phyloP scores from a whole-genome alignment of 1,284 basidiomycete species.

The Trichosporon sp. region DNA sequence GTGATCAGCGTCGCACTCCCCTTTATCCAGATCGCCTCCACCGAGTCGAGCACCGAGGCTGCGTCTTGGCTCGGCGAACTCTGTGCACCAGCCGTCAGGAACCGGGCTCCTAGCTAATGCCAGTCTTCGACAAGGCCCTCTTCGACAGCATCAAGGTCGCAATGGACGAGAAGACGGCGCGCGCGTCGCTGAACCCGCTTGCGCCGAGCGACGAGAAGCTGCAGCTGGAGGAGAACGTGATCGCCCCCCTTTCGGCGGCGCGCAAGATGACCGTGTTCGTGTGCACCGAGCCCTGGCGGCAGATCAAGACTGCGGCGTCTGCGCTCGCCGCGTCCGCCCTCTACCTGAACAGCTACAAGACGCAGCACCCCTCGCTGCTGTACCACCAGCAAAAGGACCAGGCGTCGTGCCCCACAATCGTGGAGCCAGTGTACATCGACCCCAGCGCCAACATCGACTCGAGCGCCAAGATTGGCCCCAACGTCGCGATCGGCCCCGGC shows the following conservation, averaged over 20 bases:
- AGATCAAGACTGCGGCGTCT: constrained; percentile 62
- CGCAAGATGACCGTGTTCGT: constrained; percentile 61
- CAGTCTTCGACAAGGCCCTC: constrained; percentile 59
- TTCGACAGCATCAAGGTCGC: constrained; percentile 61
- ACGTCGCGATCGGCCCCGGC: constrained; percentile 57
- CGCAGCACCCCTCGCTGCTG: constrained; percentile 48
- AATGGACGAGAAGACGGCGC: constrained; percentile 59
- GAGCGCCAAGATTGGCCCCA: constrained; percentile 59
- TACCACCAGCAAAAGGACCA: constrained; percentile 28
- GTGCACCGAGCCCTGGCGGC: constrained; percentile 59
- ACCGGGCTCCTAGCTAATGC: not conserved
- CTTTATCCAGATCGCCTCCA: not conserved
- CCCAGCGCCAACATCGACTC: constrained; percentile 56
- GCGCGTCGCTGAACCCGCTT: constrained; percentile 57
- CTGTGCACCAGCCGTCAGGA: no score
- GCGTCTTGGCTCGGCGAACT: no score
- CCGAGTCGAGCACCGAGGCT: not conserved
- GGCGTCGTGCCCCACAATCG: constrained; percentile 47
- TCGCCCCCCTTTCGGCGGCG: constrained; percentile 58
- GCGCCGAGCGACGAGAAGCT: constrained; percentile 59
- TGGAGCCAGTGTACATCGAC: constrained; percentile 59
- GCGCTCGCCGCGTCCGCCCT: constrained; percentile 60
- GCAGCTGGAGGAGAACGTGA: constrained; percentile 61
- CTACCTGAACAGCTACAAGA: constrained; percentile 53
- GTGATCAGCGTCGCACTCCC: constrained; percentile 3